These are phyloP conservation scores for Pichia sp. DNA, from an alignment of 1,139 yeast genomes.

Conservation along the genomic window DNA sequence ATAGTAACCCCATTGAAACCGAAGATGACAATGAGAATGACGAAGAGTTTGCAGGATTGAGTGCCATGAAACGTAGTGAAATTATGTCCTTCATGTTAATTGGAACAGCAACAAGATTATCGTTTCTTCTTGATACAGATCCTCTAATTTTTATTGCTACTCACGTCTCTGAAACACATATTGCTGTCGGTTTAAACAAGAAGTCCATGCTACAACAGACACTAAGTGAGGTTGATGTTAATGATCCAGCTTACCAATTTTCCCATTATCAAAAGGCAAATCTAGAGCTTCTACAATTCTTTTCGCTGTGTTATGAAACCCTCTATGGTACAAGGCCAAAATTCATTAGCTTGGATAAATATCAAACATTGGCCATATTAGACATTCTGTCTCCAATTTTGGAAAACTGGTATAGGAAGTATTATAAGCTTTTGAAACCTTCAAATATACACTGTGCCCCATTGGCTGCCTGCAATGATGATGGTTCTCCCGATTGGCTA, in stretches of 20 bases:
- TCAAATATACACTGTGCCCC: slow-evolving; percentile 31
- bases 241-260: slow-evolving; percentile 38
- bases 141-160: slow-evolving; percentile 76
- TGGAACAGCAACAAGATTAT: slow-evolving; percentile 80
- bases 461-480: slow-evolving; percentile 15
- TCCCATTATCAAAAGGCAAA: slow-evolving; percentile 70
- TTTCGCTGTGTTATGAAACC: slow-evolving; percentile 80
- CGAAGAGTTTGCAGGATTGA: slow-evolving; percentile 64
- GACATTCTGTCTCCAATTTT: slow-evolving; percentile 71
- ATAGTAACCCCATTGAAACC: neutral
- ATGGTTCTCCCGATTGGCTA: slow-evolving; percentile 22
- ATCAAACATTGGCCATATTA: slow-evolving; percentile 67
- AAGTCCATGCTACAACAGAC: slow-evolving; percentile 67
- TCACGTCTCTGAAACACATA: slow-evolving; percentile 74
- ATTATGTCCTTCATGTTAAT: slow-evolving; percentile 93
- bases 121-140: slow-evolving; percentile 79
- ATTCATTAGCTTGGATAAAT: slow-evolving; percentile 49
- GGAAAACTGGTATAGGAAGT: slow-evolving; percentile 71
- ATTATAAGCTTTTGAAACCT: slow-evolving; percentile 50
- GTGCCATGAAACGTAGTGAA: slow-evolving; percentile 82
- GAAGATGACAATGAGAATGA: slow-evolving; percentile 26
- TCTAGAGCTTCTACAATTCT: slow-evolving; percentile 70
- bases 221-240: slow-evolving; percentile 57
- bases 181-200: slow-evolving; percentile 67
- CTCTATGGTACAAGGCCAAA: slow-evolving; percentile 65